These are phyloP conservation scores for Pichia paraexigua DNA, from an alignment of 805 yeast genomes.

Conservation along the genomic window DNA sequence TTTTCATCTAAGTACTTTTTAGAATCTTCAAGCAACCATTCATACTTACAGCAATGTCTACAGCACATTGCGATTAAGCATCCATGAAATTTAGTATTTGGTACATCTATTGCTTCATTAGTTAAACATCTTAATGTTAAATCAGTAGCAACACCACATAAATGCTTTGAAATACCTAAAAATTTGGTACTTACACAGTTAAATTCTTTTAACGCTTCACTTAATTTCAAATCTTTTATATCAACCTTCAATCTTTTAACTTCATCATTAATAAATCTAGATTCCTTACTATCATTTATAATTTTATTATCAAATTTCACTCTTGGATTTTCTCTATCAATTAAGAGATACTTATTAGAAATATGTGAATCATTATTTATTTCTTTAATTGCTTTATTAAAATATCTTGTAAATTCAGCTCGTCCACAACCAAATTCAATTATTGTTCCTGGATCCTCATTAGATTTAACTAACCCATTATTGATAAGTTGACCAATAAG, in stretches of 20 bases:
- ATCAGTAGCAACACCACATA: conserved; percentile 94
- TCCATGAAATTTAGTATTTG: conserved; percentile 33
- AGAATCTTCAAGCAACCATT: conserved; percentile 44
- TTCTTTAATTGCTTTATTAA: conserved; percentile 30
- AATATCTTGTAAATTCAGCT: conserved; percentile 70
- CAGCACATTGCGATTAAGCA: conserved; percentile 88
- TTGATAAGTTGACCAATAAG: conserved; percentile 58
- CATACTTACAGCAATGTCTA: conserved; percentile 69
- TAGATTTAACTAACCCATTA: conserved; percentile 30
- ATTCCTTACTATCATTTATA: conserved; percentile 39
- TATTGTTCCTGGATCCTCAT: conserved; percentile 27
- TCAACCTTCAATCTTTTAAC: conserved; percentile 56
- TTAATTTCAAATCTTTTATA: conserved; percentile 65
- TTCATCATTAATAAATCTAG: background rate
- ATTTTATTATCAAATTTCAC: conserved; percentile 74
- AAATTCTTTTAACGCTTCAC: conserved; percentile 32
- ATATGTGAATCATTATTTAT: conserved; percentile 1
- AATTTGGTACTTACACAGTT: conserved; percentile 1
- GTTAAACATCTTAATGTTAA: conserved; percentile 61
- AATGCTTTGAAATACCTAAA: conserved; percentile 76
- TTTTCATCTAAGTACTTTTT: conserved; percentile 29
- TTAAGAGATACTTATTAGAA: conserved; percentile 38
- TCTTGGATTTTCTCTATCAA: conserved; percentile 72
- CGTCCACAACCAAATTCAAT: conserved; percentile 90
- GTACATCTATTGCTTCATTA: conserved; percentile 14